Base-by-base conservation (phyloP, 192 early-diverging fungal genomes). In the Umbelopsis vinacea region DNA sequence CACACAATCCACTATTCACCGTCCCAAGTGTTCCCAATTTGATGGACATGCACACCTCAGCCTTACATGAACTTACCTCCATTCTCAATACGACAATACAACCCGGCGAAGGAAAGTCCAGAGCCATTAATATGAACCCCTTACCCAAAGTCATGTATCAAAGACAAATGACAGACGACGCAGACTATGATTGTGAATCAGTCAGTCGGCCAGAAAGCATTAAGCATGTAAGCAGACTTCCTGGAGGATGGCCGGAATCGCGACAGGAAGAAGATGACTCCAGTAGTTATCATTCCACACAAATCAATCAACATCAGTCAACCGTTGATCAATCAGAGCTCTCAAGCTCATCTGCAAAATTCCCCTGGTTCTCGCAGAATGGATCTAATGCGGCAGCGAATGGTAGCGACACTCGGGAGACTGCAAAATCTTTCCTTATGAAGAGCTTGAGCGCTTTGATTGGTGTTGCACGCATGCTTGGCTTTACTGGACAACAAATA, bases 11-110 rank as follows among this genome's bases (percentile, higher is more conserved):
- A 35, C 50, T 81, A 19, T 74, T 73, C 17, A 77, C 75, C 12
- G 79, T 81, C 7, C 79, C 79, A 22, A 81, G 79, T 66, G 76
- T 81, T 14, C 75, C 75, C 17, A 81, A 77, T 54, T 45, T 81
- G 11, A 70, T 76, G 63, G 79, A 77, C 54, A 52, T 75, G 12
- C 79, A 80, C 12, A 68, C 75, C 2, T 15, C 46, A 8, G 75
- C 75, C 3, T 35, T 81, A 5, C 38, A 60, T 4, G 79, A 81
- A 70, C 47, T 81, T 1, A 81, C 75, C 1, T 26, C 71, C 2
- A 76, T 81, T 40, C 55, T 81, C 9, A 76, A 77, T 54, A 71
- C 53, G 2, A 68, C 75, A 6, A 48, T 81, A 24, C 79, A 72
- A 40, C 57, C 14, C 22, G 46, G 7, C 37, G 70, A 37, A 46